Evolutionary conservation across 2,329 filamentous ascomycete genomes (phyloP).

Genomic region (Pseudocercospora vitis): DNA sequence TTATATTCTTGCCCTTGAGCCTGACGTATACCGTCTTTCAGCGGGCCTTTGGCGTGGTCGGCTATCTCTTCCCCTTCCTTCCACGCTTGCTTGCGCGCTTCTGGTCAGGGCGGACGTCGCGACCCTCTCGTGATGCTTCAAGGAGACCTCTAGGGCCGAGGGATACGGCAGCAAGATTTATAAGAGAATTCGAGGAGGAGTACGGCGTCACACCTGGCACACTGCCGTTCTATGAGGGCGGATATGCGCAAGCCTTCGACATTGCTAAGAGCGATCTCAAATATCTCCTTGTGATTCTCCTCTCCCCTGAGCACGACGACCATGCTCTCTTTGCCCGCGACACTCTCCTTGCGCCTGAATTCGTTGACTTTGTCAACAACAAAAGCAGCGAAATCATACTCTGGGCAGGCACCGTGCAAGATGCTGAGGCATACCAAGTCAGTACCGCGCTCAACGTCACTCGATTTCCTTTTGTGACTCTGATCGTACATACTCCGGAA

Average conservation of each 20-base stretch:
- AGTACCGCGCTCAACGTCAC: constrained; percentile 83
- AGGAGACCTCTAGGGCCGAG: constrained; percentile 76
- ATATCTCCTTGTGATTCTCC: constrained; percentile 81
- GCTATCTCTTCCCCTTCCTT: constrained; percentile 77
- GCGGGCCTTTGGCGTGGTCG: constrained; percentile 68
- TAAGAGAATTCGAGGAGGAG: constrained; percentile 91
- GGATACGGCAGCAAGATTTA: constrained; percentile 85
- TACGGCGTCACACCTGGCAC: constrained; percentile 64
- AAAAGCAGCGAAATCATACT: constrained; percentile 76
- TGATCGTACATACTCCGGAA: constrained; percentile 84
- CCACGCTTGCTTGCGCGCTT: constrained; percentile 60
- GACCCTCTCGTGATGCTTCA: constrained; percentile 60
- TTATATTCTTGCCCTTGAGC: constrained; percentile 80
- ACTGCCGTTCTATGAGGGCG: constrained; percentile 79
- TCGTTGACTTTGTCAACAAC: constrained; percentile 72
- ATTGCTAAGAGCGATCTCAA: constrained; percentile 86
- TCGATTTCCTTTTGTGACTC: constrained; percentile 85
- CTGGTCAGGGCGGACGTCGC: constrained; percentile 55
- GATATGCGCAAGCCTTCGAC: constrained; percentile 90
- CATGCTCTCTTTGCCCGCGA: constrained; percentile 78
- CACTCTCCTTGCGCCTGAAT: constrained; percentile 74
- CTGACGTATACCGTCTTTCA: constrained; percentile 72
- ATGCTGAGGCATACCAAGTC: constrained; percentile 92
- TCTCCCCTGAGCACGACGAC: constrained; percentile 94
- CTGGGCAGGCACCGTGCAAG: constrained; percentile 90